Conservation (phyloP, 495 filamentous ascomycete species). For the Podospora anserina region DNA sequence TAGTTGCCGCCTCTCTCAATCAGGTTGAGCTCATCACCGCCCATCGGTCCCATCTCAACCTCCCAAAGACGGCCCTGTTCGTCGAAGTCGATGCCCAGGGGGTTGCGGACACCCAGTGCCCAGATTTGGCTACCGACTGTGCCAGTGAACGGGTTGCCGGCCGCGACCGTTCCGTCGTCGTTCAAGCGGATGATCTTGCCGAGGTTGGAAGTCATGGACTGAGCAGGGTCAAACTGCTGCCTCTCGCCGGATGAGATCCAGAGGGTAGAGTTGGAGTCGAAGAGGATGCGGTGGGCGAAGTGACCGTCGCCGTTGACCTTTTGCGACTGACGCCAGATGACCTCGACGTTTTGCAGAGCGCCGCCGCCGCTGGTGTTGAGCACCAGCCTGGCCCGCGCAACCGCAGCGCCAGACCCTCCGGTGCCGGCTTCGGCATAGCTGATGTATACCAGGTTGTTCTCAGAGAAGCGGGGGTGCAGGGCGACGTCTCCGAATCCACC, state of each 20-base stretch:
- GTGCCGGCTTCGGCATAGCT: constrained; percentile 37
- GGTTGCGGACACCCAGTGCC: constrained; percentile 37
- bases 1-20: constrained; percentile 37
- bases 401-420: constrained; percentile 33
- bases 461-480: constrained; percentile 34
- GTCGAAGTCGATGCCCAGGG: constrained; percentile 40
- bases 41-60: constrained; percentile 40
- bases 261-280: constrained; percentile 28
- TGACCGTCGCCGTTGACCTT: constrained; percentile 31
- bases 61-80: constrained; percentile 38
- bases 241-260: constrained; percentile 40
- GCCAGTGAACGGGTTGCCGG: constrained; percentile 37
- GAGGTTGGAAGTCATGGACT: constrained; percentile 38
- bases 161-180: constrained; percentile 36
- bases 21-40: constrained; percentile 40
- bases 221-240: constrained; percentile 35
- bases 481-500: constrained; percentile 38
- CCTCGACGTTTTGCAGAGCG: constrained; percentile 32
- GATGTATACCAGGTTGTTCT: constrained; percentile 38
- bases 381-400: constrained; percentile 36
- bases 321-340: constrained; percentile 39
- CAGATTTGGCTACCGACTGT: constrained; percentile 31
- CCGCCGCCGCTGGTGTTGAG: constrained; percentile 35
- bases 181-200: constrained; percentile 37
- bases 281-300: constrained; percentile 35